Evolutionary conservation across 73 alveolate species (phyloP).

Genomic region (Blepharisma japonicum): DNA sequence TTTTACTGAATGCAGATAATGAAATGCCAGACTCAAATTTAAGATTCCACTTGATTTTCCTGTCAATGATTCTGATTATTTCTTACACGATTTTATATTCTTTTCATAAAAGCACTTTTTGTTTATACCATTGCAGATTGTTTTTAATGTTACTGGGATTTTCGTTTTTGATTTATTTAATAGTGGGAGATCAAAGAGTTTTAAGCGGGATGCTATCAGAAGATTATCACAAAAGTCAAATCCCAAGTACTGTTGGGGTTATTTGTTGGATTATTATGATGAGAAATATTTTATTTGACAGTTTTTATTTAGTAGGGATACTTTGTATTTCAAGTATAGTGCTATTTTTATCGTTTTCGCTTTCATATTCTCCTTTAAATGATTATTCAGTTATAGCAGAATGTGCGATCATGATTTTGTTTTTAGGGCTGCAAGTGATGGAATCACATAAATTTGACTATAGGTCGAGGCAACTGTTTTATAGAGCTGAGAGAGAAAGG

Average conservation of each 20-base stretch:
- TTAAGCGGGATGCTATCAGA: neutral
- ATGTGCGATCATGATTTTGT: neutral
- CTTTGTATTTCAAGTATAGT: neutral
- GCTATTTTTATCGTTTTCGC: neutral
- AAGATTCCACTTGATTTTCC: too few relatives aligned
- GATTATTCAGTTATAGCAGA: neutral
- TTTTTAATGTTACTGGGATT: neutral
- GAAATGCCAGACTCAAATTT: too few relatives aligned
- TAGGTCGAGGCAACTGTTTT: slow-evolving; percentile 13
- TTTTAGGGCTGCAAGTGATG: neutral
- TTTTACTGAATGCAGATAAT: too few relatives aligned
- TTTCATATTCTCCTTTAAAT: neutral
- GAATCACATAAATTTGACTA: neutral
- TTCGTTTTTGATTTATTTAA: neutral
- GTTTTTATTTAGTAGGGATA: neutral
- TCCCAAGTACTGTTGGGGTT: neutral
- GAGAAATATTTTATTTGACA: slow-evolving; percentile 4
- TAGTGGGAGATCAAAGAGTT: neutral
- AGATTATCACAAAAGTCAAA: neutral
- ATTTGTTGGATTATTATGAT: neutral
- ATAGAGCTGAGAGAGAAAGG: slow-evolving; percentile 13
- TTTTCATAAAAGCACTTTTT: too few relatives aligned
- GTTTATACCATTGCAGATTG: too few relatives aligned
- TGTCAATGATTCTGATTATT: too few relatives aligned
- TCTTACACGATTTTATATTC: too few relatives aligned